Conservation (phyloP, 306 rosid species). For the Quercus variabilis region DNA sequence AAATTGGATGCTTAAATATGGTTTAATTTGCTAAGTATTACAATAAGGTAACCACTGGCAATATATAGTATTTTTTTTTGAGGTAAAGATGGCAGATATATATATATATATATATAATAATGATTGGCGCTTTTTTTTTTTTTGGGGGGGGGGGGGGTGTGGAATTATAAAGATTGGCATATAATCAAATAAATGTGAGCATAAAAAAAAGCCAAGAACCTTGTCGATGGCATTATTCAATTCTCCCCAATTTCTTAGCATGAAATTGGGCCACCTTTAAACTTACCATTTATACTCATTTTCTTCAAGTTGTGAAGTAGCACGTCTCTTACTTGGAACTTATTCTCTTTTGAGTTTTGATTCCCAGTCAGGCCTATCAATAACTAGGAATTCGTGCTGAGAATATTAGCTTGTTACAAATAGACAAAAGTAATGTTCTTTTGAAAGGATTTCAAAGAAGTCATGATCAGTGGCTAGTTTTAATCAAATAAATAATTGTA, state of each 20-base stretch:
- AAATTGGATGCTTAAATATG: too few species aligned
- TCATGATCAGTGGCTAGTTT: not conserved
- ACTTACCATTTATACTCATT: not conserved
- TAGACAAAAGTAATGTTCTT: not conserved
- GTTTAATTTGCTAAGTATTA: too few species aligned
- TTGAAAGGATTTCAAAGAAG: not conserved
- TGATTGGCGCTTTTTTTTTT: too few species aligned
- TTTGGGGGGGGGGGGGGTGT: too few species aligned
- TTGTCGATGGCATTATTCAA: too few species aligned
- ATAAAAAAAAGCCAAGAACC: too few species aligned
- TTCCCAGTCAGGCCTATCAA: not conserved
- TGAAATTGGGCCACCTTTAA: not conserved
- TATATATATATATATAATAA: too few species aligned
- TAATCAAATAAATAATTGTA: not conserved
- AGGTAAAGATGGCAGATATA: too few species aligned
- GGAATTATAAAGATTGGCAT: too few species aligned
- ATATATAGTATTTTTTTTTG: too few species aligned
- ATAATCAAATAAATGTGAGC: too few species aligned
- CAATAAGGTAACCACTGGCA: too few species aligned
- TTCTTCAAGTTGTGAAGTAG: not conserved
- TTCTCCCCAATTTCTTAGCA: not conserved
- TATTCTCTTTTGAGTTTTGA: not conserved
- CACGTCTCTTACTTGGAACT: not conserved
- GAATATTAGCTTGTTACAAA: not conserved
- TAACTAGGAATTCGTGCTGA: not conserved